Evolutionary conservation across 2,329 filamentous ascomycete species (phyloP).

Genomic region (Xylaria sp.): DNA sequence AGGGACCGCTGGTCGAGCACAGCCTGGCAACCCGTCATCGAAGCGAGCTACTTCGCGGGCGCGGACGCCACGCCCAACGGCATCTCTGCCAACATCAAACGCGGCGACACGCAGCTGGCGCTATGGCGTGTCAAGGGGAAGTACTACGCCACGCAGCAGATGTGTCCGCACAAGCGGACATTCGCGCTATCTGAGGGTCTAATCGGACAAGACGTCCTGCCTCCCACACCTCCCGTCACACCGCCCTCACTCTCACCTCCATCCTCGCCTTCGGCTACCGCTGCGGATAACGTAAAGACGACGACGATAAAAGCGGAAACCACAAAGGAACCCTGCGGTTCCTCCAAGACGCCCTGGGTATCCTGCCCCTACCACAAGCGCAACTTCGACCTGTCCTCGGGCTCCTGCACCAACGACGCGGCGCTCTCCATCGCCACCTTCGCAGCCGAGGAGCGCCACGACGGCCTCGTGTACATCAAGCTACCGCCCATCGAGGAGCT

Average conservation of each 20-base stretch:
- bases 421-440: conserved; percentile 85
- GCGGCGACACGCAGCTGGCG: conserved; percentile 88
- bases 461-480: conserved; percentile 83
- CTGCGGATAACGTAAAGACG: conserved; percentile 49
- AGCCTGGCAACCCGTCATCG: conserved; percentile 83
- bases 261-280: conserved; percentile 25
- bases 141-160: conserved; percentile 90
- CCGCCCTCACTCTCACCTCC: conserved; percentile 48
- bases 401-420: conserved; percentile 79
- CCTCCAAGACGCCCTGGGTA: conserved; percentile 72
- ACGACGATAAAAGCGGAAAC: conserved; percentile 29
- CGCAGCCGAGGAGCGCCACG: conserved; percentile 74
- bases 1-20: conserved; percentile 71
- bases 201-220: conserved; percentile 71
- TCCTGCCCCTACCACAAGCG: conserved; percentile 91
- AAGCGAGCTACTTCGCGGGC: conserved; percentile 73
- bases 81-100: conserved; percentile 81
- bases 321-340: conserved; percentile 29
- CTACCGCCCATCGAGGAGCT: conserved; percentile 84
- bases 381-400: conserved; percentile 81
- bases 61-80: conserved; percentile 74
- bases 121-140: conserved; percentile 84
- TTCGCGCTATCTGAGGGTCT: conserved; percentile 91
- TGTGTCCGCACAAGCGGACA: conserved; percentile 92
- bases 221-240: conserved; percentile 49